Percentiles rank a stretch among this genome's conserved stretches.
Evolutionary conservation across 352 stramenopile genomes (phyloP).

Genomic region (Phytopythium vexans): DNA sequence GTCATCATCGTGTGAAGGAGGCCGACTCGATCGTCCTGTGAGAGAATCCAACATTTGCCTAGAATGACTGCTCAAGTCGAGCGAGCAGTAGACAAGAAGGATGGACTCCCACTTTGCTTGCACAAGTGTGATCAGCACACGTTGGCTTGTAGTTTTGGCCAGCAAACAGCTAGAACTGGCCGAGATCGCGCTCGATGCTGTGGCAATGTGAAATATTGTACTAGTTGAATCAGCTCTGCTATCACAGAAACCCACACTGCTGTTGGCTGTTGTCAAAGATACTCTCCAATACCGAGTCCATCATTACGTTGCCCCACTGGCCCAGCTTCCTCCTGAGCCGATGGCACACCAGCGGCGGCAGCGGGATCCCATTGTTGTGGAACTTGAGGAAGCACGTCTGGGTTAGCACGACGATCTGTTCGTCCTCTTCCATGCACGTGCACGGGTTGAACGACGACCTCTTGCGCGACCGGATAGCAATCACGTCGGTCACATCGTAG

Average conservation of each 20-base stretch:
- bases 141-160: no score
- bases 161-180: no score
- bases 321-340: slow-evolving; percentile 34
- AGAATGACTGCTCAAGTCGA: no score
- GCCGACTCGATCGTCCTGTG: no score
- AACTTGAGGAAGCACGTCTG: slow-evolving; percentile 27
- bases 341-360: slow-evolving; percentile 22
- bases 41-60: no score
- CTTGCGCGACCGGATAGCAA: slow-evolving; percentile 19
- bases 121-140: no score
- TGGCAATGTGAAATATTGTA: neutral
- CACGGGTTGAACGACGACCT: slow-evolving; percentile 4
- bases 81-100: no score
- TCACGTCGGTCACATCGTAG: slow-evolving; percentile 21
- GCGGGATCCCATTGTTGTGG: slow-evolving; percentile 9
- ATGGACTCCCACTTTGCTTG: no score
- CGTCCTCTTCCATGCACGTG: slow-evolving; percentile 5
- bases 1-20: no score
- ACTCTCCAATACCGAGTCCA: slow-evolving; percentile 19
- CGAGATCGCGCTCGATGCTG: no score
- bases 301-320: slow-evolving; percentile 42
- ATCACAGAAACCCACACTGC: neutral
- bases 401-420: slow-evolving; percentile 29
- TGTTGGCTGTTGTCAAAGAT: slow-evolving; percentile 4
- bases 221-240: neutral